Base-by-base conservation (phyloP, 2,329 filamentous ascomycete genomes). In the Beauveria sp. region DNA sequence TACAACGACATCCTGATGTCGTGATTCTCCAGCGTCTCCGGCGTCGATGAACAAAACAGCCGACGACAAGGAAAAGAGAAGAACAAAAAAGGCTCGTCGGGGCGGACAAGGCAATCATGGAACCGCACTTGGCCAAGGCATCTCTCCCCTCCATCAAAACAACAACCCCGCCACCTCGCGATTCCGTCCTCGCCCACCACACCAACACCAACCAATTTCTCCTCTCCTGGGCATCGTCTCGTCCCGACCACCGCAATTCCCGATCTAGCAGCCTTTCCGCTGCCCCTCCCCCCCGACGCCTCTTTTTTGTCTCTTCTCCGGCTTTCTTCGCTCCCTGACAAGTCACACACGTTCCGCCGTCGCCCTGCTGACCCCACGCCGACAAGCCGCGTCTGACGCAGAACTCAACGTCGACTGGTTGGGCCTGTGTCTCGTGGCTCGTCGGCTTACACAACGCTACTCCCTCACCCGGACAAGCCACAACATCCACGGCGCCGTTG, bases 331-430 rank as follows among this genome's bases (percentile, higher is more conserved):
- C 37, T 20, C 16, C 14, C 14, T 41, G 34, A 24, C 24, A 26
- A 44, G 34, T 53, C 55, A 43, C 55, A 43, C 20, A 18, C 12
- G 44, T 30, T 28, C n/a, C 20, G 3, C 10, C 12, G 34, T 37
- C 30, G 26, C 46, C 55, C 56, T 44, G 56, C 56, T 52, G 56
- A 59, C 56, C 56, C 56, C 56, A 59, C 56, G 56, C 56, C 56
- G 56, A 59, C 48, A 52, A 59, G 40, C 56, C 47, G 56, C 37
- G 47, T 59, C 55, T 59, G 55, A 59, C 37, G 46, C 46, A 52
- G 34, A 43, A 14, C 34, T 41, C 9, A 28, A 30, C 30, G 55
- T 53, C n/a, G 12, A 37, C 30, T 30, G 14, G 14, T 24, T 48
- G 22, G 28, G 16, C 18, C 12, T 47, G 28, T 47, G 54, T 30